Percentiles rank a stretch among this genome's conserved stretches.
Conservation (phyloP, 257 asterid genomes). For the Lantana camara region DNA sequence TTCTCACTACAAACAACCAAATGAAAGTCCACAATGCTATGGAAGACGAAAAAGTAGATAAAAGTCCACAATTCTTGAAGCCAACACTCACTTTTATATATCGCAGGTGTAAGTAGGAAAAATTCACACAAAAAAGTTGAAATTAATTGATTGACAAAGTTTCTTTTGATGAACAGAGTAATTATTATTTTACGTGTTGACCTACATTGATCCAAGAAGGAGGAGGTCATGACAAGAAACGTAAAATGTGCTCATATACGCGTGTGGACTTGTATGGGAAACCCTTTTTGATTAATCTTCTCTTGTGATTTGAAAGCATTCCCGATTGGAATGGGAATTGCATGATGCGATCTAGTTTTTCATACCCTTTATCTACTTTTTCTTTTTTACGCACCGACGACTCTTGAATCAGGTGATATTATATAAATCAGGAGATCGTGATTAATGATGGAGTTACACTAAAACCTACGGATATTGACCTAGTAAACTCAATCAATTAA, state of each 20-base stretch:
- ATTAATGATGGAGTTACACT: too few relatives aligned
- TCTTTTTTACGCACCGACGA: neutral
- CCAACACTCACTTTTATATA: too few relatives aligned
- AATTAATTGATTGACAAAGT: neutral
- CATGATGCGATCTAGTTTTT: neutral
- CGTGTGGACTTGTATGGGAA: conserved; percentile 11
- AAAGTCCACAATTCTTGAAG: neutral
- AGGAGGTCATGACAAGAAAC: neutral
- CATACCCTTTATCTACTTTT: neutral
- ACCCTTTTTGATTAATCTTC: neutral
- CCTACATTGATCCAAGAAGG: neutral
- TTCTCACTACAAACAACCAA: neutral
- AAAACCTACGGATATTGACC: too few relatives aligned
- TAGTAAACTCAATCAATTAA: too few relatives aligned
- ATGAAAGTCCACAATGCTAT: too few relatives aligned
- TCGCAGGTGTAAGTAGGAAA: too few relatives aligned
- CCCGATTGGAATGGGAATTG: neutral
- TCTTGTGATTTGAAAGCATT: neutral
- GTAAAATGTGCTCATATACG: conserved; percentile 5
- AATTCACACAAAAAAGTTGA: too few relatives aligned
- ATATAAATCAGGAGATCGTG: too few relatives aligned
- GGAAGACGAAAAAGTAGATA: too few relatives aligned
- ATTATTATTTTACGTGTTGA: neutral
- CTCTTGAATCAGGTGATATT: neutral
- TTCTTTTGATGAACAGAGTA: neutral